phyloP scores from a whole-genome alignment of 1,139 yeast species.

The Kodamaea ohmeri region DNA sequence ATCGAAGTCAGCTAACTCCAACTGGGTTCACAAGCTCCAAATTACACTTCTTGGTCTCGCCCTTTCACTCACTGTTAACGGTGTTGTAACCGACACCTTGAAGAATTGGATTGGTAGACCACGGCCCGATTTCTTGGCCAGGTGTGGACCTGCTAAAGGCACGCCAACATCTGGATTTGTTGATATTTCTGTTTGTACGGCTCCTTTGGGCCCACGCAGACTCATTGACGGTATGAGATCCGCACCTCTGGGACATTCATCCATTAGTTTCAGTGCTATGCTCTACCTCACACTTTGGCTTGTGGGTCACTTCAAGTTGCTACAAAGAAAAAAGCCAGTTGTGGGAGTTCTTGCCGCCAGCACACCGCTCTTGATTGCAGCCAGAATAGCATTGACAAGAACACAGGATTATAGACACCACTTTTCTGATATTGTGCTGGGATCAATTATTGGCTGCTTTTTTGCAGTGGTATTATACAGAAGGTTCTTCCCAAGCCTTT shows the following conservation, averaged over 20 bases:
- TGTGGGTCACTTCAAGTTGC: conserved; percentile 49
- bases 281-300: conserved; percentile 55
- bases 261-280: conserved; percentile 41
- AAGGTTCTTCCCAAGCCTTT: conserved; percentile 42
- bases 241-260: conserved; percentile 48
- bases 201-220: conserved; percentile 31
- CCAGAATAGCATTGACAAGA: conserved; percentile 52
- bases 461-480: conserved; percentile 49
- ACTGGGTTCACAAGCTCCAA: conserved; percentile 36
- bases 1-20: conserved; percentile 19
- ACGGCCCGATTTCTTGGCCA: conserved; percentile 72
- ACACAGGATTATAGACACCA: conserved; percentile 79
- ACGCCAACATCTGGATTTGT: conserved; percentile 40
- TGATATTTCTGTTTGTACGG: conserved; percentile 39
- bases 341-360: conserved; percentile 13
- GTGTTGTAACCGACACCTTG: conserved; percentile 58
- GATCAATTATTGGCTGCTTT: conserved; percentile 49
- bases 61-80: conserved; percentile 42
- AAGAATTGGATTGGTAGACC: conserved; percentile 79
- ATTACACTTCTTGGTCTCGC: conserved; percentile 52
- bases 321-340: conserved; percentile 13
- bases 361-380: conserved; percentile 18
- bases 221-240: conserved; percentile 46
- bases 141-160: conserved; percentile 55
- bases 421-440: conserved; percentile 62